Conservation (phyloP, 1,139 yeast genomes). For the Candida sp. region DNA sequence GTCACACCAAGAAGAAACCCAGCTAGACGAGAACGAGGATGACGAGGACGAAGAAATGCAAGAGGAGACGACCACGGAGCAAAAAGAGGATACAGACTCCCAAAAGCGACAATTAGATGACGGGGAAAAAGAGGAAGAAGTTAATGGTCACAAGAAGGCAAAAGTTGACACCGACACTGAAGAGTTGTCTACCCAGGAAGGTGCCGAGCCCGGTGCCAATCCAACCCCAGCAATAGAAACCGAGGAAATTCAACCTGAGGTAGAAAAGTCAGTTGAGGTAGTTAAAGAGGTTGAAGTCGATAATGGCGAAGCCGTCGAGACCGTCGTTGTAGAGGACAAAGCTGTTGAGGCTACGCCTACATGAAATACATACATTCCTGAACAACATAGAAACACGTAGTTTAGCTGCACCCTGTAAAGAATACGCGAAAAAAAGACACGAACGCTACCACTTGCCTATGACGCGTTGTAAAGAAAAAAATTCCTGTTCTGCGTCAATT, state of each 20-base stretch:
- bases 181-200: not conserved
- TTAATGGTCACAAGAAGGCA: slow-evolving; percentile 7
- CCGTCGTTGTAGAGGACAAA: not conserved
- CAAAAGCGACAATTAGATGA: slow-evolving; percentile 7
- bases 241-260: not conserved
- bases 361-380: no score
- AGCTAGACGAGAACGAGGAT: slow-evolving; percentile 13
- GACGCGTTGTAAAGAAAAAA: not conserved
- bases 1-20: slow-evolving; percentile 7
- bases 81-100: slow-evolving; percentile 6
- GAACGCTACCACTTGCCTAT: not conserved
- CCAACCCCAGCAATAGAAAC: not conserved
- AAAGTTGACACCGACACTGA: not conserved
- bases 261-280: not conserved
- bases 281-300: not conserved
- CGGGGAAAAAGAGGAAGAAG: not conserved
- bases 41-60: slow-evolving; percentile 8
- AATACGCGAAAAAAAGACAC: not conserved
- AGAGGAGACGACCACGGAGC: slow-evolving; percentile 1
- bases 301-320: not conserved
- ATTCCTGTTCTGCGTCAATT: not conserved
- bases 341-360: no score
- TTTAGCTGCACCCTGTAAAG: not conserved
- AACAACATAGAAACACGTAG: not conserved
- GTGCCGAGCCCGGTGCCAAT: not conserved